Evolutionary conservation across 2,329 filamentous ascomycete genomes (phyloP), one percentile per base, ranked within the genome.

Genomic region (Sporothrix mexicana): DNA sequence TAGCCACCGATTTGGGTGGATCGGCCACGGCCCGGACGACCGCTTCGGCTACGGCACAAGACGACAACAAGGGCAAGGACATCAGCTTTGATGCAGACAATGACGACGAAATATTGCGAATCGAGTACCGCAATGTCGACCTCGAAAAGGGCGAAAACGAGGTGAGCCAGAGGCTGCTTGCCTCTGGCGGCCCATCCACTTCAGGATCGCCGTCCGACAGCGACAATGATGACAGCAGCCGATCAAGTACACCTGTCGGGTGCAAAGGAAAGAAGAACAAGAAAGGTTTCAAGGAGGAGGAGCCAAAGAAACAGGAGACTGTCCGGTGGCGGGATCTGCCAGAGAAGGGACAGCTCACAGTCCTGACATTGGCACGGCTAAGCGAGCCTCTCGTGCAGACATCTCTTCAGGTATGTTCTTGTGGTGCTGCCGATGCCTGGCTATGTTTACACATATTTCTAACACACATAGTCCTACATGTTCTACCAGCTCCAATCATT

Each of bases 401-500:
- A 0, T 93, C 90, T 13, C 81, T 94, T 9, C 85, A 74, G 70
- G 70, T 72, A 13, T 8, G 20, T 30, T 30, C n/a, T n/a, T 36
- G 4, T 36, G 7, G 30, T 7, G 30, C 5, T 36, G 30, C 30
- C 30, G 7, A 36, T 36, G 30, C 30, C 30, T 36, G 7, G 30
- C 30, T 36, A 36, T 36, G 30, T 36, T 36, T 36, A 36, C 30
- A 36, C 30, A 36, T 36, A 36, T 36, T 36, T 36, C 69, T 72
- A 59, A 72, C 61, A 67, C 61, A 30, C 9, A 4, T 10, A 92
- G 81, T 88, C 92, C 1, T 97, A 97, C 81, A 90, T 97, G 85
- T 97, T 93, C 82, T 97, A 95, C 81, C 93, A 96, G 80, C 87
- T 97, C n/a, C 90, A 89, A 77, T 95, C 91, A 73, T 95, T 97